These are phyloP conservation scores for Geranium incanum DNA, from an alignment of 441 rosid species.

Conservation along the genomic window DNA sequence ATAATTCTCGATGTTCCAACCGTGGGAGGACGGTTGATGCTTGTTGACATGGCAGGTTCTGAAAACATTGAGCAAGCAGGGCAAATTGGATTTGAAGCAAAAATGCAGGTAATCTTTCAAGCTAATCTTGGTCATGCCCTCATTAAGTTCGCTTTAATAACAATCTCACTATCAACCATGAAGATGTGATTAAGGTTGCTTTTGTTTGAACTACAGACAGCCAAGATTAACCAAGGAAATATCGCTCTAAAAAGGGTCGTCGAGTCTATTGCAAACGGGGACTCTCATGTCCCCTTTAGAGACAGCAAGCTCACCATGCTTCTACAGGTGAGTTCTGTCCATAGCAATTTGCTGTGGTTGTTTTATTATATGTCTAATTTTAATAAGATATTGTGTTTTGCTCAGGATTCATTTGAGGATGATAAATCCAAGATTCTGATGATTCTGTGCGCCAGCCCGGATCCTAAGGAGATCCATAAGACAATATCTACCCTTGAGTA, in stretches of 20 bases:
- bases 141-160: not conserved
- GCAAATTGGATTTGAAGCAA: constrained; percentile 81
- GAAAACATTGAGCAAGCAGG: constrained; percentile 98
- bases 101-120: constrained; percentile 63
- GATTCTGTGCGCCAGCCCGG: constrained; percentile 96
- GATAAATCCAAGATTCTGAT: constrained; percentile 85
- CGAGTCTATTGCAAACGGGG: constrained; percentile 96
- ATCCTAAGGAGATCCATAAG: constrained; percentile 84
- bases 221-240: constrained; percentile 91
- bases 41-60: constrained; percentile 98
- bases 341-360: not conserved
- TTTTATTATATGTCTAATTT: not conserved
- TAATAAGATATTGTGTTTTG: constrained; percentile 11
- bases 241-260: constrained; percentile 89
- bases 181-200: constrained; percentile 14
- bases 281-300: constrained; percentile 96
- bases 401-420: constrained; percentile 95
- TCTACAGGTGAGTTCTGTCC: constrained; percentile 53
- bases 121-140: not conserved
- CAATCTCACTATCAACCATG: not conserved
- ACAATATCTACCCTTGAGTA: constrained; percentile 97
- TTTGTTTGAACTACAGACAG: constrained; percentile 51
- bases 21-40: constrained; percentile 90
- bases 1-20: constrained; percentile 92
- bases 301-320: constrained; percentile 95